phyloP scores from a whole-genome alignment of 2,329 filamentous ascomycete genomes.

The Ceratocystis cubensis region DNA sequence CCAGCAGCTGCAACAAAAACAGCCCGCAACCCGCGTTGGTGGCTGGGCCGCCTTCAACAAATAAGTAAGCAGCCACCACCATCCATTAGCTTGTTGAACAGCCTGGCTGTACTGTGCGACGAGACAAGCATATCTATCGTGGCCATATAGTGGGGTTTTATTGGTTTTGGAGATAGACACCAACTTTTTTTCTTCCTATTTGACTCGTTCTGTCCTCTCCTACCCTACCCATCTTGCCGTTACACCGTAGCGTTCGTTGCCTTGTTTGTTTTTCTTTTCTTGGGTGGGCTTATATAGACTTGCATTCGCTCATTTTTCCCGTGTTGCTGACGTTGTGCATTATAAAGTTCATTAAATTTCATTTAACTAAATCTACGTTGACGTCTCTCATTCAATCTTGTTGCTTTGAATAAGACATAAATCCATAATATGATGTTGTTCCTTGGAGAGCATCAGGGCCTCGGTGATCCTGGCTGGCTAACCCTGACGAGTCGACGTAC shows the following conservation, averaged over 20 bases:
- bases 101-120: too few relatives aligned
- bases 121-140: too few relatives aligned
- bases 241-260: background rate
- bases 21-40: constrained; percentile 15
- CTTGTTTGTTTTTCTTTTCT: background rate
- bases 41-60: constrained; percentile 20
- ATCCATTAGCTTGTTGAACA: background rate
- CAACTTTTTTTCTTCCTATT: too few relatives aligned
- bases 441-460: too few relatives aligned
- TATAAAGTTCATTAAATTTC: background rate
- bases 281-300: background rate
- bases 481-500: too few relatives aligned
- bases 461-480: too few relatives aligned
- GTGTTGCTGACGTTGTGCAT: background rate
- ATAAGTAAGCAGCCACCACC: background rate
- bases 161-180: too few relatives aligned
- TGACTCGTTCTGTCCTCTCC: too few relatives aligned
- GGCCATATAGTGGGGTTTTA: too few relatives aligned
- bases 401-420: background rate
- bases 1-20: background rate
- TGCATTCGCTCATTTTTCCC: background rate
- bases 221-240: too few relatives aligned
- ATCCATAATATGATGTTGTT: background rate
- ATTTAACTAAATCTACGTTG: background rate
- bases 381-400: background rate